Base-by-base conservation (phyloP, 2,329 filamentous ascomycete species). In the Mollisiaceae sp. region DNA sequence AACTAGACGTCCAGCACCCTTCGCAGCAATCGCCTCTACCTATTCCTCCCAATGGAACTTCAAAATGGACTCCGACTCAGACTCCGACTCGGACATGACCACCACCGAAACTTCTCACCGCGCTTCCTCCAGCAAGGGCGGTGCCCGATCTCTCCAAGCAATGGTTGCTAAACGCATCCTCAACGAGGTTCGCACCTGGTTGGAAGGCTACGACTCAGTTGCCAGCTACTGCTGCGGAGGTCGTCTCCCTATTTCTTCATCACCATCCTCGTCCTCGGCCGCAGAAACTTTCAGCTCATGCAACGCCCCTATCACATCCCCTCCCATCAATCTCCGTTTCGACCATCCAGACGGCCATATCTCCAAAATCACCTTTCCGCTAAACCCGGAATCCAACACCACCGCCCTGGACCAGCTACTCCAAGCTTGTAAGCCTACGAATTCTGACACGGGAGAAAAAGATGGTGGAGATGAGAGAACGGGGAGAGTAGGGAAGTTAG, bases 401-500 rank as follows among this genome's bases (percentile, higher is more conserved):
- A 22, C 41, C 15, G 59, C 43, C 12, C 43, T 75, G 1, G 60
- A 68, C 1, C 63, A 69, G 4, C 69, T 82, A 0, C 67, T 79
- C 0, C 50, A 67, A 0, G 75, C 77, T 32, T 79, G 77, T 64
- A 64, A 71, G 47, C 82, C 82, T 0, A 85, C 84, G 0, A 82
- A 79, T 0, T 87, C 87, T 69, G 85, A 84, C 0, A 67, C 70
- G 6, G 77, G 77, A 0, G 76, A 78, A 1, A 39, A 83, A 65
- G 79, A 85, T 63, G 78, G 87, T 0, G 72, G 81, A 1, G 84
- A 88, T 64, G 80, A 83, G 62, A 73, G 74, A 0, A 86, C 87
- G 64, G 80, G 86, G 20, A 83, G 82, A 64, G 86, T 65, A 80
- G 85, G 22, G 82, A 82, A 65, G 84, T 70, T 89, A n/a, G 81